Evolutionary conservation across 208 protist genomes (phyloP).

Genomic region (Blastocrithidia nonstop): DNA sequence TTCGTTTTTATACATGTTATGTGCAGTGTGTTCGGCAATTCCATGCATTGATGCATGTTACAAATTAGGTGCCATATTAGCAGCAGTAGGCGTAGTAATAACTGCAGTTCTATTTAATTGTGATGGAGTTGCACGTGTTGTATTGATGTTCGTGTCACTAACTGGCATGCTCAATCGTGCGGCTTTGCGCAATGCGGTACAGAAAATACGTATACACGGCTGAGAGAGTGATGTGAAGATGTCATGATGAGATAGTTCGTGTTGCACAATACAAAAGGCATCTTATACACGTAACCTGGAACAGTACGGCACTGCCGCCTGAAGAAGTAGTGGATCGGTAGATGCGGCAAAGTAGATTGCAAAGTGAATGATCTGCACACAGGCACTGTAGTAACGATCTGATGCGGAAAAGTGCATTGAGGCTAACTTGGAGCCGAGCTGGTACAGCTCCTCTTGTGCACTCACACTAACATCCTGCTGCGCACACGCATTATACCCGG

Average conservation of each 20-base stretch:
- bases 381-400: constrained; percentile 54
- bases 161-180: constrained; percentile 69
- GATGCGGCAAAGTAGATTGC: constrained; percentile 51
- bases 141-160: too few relatives aligned
- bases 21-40: too few relatives aligned
- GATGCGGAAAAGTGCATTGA: constrained; percentile 62
- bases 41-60: too few relatives aligned
- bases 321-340: constrained; percentile 52
- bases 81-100: too few relatives aligned
- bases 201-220: constrained; percentile 33
- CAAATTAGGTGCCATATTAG: too few relatives aligned
- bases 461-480: constrained; percentile 32
- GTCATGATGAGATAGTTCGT: constrained; percentile 12
- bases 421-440: constrained; percentile 53
- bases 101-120: too few relatives aligned
- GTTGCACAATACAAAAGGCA: constrained; percentile 44
- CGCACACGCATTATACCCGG: constrained; percentile 45
- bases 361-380: constrained; percentile 44
- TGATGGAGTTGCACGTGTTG: too few relatives aligned
- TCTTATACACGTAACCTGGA: constrained; percentile 38
- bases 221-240: constrained; percentile 30
- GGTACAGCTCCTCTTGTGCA: constrained; percentile 49
- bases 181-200: constrained; percentile 41
- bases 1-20: too few relatives aligned
- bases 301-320: constrained; percentile 53